Percentiles rank a stretch among this genome's conserved stretches.
Conservation (phyloP, 139 green algal genomes). For the Tetratostichococcus sp. region DNA sequence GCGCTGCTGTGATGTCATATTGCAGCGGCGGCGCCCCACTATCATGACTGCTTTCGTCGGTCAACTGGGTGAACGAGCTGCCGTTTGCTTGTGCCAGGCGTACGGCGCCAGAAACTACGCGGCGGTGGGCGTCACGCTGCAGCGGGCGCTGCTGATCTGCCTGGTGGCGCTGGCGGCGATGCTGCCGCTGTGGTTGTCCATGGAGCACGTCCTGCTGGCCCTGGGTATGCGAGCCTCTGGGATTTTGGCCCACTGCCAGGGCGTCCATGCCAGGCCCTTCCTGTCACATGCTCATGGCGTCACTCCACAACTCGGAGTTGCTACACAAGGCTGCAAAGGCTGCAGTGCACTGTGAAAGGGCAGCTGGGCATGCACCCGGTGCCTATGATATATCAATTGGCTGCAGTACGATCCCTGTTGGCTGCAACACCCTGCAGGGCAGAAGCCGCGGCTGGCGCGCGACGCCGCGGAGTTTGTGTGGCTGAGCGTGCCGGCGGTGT, state of each 20-base stretch:
- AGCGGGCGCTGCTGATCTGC: slow-evolving; percentile 57
- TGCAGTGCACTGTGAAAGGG: too few relatives aligned
- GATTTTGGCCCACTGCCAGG: too few relatives aligned
- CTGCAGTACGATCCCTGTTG: too few relatives aligned
- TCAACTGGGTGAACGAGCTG: not conserved
- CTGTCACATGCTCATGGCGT: too few relatives aligned
- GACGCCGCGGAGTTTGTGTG: slow-evolving; percentile 39
- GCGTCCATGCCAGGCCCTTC: too few relatives aligned
- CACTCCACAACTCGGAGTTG: too few relatives aligned
- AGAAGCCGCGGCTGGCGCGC: slow-evolving; percentile 36
- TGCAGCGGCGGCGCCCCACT: too few relatives aligned
- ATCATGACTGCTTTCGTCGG: too few relatives aligned
- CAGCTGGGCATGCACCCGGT: too few relatives aligned
- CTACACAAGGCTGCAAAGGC: too few relatives aligned
- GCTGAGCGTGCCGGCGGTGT: slow-evolving; percentile 36
- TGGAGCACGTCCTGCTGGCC: slow-evolving; percentile 34
- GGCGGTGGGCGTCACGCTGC: slow-evolving; percentile 55
- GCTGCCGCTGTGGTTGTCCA: slow-evolving; percentile 43
- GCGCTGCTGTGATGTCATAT: too few relatives aligned
- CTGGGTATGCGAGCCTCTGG: slow-evolving; percentile 30
- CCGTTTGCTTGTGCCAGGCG: slow-evolving; percentile 17
- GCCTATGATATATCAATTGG: too few relatives aligned
- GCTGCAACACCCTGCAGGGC: slow-evolving; percentile 13
- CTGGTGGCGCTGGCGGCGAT: slow-evolving; percentile 35
- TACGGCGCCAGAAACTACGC: slow-evolving; percentile 64